phyloP scores from a whole-genome alignment of 805 yeast species.

The Saccharomyces mikatae region DNA sequence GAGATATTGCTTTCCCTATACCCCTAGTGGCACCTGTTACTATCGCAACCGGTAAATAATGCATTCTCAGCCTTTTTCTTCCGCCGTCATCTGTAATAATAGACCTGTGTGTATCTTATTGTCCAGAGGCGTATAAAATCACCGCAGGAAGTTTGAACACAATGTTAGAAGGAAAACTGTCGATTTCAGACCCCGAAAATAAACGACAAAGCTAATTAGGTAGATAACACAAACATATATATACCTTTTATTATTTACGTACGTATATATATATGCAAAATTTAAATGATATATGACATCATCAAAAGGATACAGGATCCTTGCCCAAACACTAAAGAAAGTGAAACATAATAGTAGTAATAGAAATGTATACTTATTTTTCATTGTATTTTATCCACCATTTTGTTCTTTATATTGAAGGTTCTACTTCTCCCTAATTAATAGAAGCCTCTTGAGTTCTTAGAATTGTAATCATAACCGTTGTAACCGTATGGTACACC shows the following conservation, averaged over 20 bases:
- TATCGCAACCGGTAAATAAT: constrained; percentile 22
- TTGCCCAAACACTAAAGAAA: background rate
- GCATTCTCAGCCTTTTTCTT: background rate
- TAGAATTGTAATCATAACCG: constrained; percentile 29
- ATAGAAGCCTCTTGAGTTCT: constrained; percentile 30
- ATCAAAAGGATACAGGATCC: background rate
- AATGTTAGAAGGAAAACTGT: background rate
- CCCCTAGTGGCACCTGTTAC: constrained; percentile 40
- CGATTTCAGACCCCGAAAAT: background rate
- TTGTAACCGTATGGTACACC: constrained; percentile 27
- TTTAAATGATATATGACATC: background rate
- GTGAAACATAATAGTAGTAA: background rate
- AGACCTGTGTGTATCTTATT: background rate
- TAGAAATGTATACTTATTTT: background rate
- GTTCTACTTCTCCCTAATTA: constrained; percentile 5
- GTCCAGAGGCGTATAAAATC: background rate
- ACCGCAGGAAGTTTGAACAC: background rate
- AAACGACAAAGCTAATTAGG: background rate
- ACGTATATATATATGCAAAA: background rate
- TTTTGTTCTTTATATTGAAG: constrained; percentile 1
- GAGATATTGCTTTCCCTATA: constrained; percentile 32
- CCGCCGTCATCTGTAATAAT: background rate
- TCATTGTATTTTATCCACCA: background rate
- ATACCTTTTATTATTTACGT: background rate
- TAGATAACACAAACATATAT: background rate